A percentile compares a stretch with the other conserved stretches of the same genome.
Evolutionary conservation across 1,284 basidiomycete species (phyloP).

Genomic region (Rhodotorula mucilaginosa): DNA sequence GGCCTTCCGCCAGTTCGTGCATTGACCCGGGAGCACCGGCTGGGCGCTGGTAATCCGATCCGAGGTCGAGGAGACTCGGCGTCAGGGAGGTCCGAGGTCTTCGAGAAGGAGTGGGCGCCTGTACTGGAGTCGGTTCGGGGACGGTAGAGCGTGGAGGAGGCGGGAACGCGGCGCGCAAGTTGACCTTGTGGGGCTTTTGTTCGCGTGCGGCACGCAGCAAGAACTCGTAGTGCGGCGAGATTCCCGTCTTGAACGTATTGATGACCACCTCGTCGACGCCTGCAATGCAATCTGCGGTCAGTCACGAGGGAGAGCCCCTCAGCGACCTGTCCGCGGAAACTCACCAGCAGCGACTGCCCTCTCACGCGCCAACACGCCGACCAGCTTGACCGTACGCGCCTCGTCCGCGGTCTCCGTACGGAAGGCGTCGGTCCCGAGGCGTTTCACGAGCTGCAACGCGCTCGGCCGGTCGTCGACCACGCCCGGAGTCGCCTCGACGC

Average conservation of each 20-base stretch:
- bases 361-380: neutral
- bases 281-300: neutral
- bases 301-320: neutral
- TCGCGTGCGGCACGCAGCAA: neutral
- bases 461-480: neutral
- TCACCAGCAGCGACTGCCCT: conserved; percentile 1
- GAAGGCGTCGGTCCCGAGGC: neutral
- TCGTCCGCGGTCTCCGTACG: neutral
- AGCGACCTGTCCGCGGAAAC: neutral
- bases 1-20: conserved; percentile 1
- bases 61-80: conserved; percentile 9
- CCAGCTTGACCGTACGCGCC: neutral
- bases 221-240: neutral
- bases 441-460: conserved; percentile 1
- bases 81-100: neutral
- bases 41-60: neutral
- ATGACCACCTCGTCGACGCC: conserved; percentile 4
- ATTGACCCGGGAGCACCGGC: neutral
- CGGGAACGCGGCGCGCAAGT: conserved; percentile 13
- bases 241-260: neutral
- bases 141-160: neutral
- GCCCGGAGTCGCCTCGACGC: neutral
- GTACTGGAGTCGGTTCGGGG: neutral
- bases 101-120: neutral
- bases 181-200: neutral